Base-by-base conservation (phyloP, 768 basidiomycete species). In the Amanita pseudoporphyria region DNA sequence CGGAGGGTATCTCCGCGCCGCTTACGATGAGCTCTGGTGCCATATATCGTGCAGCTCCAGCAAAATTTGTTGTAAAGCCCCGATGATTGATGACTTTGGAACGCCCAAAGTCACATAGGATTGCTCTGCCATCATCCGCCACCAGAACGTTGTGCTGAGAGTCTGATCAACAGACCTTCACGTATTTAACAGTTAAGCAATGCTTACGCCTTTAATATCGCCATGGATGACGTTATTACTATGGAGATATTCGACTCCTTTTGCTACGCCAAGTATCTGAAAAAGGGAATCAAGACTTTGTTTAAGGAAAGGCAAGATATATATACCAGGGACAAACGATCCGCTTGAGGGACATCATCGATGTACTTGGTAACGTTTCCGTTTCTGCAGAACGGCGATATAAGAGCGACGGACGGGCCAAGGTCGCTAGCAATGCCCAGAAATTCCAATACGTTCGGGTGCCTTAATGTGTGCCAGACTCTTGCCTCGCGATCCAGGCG, bases 71-170 rank as follows among this genome's bases (percentile, higher is more conserved):
- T 14, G 42, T 46, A 0, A 72, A 67, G 6, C 61, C 64, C 21
- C 61, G 60, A 40, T 60, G 59, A 52, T 76, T 76, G 40, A 76
- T 67, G 46, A 81, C 75, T 49, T 72, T 76, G 19, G 78, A 78
- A 5, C 81, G 62, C 2, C 81, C 81, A 52, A 82, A 82, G 57
- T 82, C 81, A 0, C 78, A 78, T 39, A 81, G 76, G 51, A 81
- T 64, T 9, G 78, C 73, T 30, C 62, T 57, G 9, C 78, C 79
- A 9, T 68, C 63, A 42, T 72, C 71, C 51, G 75, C 71, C 31
- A 82, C 67, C 24, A 82, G 67, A 45, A 81, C 77, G 52, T 82
- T 81, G 6, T 73, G 71, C 79, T 81, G 49, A 2, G 18, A n/a
- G 49, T 9, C 26, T 30, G 14, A 10, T 50, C 49, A 50, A 46